These are phyloP conservation scores for Diplocarpon rosae DNA, from an alignment of 2,329 filamentous ascomycete species.

Conservation along the genomic window DNA sequence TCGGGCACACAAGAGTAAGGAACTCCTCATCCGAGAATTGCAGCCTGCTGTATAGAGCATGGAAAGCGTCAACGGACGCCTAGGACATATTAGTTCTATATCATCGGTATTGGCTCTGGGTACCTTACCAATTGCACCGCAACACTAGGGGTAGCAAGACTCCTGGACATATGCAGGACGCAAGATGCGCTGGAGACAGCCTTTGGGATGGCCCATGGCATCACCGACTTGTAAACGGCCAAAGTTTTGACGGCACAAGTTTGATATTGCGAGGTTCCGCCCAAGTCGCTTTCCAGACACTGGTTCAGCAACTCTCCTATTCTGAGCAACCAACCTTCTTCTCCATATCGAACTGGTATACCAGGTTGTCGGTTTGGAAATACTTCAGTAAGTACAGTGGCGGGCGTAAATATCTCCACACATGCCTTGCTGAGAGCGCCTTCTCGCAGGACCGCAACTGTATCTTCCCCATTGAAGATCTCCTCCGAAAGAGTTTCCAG, in stretches of 20 bases:
- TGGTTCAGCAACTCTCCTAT: constrained; percentile 63
- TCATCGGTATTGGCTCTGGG: neutral
- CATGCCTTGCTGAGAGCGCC: constrained; percentile 77
- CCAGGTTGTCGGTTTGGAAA: constrained; percentile 58
- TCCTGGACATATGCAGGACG: constrained; percentile 58
- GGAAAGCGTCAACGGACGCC: constrained; percentile 74
- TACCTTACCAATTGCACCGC: constrained; percentile 59
- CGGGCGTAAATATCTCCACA: constrained; percentile 87
- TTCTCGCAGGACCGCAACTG: constrained; percentile 72
- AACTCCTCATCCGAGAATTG: constrained; percentile 72
- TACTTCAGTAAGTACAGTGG: constrained; percentile 59
- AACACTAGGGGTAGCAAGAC: constrained; percentile 58
- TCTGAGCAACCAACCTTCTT: constrained; percentile 79
- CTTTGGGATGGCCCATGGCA: constrained; percentile 81
- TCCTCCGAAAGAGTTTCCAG: constrained; percentile 91
- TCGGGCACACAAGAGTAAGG: constrained; percentile 62
- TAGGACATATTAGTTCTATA: constrained; percentile 28
- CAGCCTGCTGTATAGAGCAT: constrained; percentile 66
- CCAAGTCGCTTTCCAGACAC: constrained; percentile 56
- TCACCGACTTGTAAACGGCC: constrained; percentile 63
- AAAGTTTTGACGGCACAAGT: constrained; percentile 66
- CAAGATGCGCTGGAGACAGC: constrained; percentile 63
- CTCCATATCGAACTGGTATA: constrained; percentile 60
- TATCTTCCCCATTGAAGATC: constrained; percentile 83
- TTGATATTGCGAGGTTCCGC: constrained; percentile 55